Evolutionary conservation across 139 green algal species (phyloP).

Genomic region (Ettlia oleoabundans): DNA sequence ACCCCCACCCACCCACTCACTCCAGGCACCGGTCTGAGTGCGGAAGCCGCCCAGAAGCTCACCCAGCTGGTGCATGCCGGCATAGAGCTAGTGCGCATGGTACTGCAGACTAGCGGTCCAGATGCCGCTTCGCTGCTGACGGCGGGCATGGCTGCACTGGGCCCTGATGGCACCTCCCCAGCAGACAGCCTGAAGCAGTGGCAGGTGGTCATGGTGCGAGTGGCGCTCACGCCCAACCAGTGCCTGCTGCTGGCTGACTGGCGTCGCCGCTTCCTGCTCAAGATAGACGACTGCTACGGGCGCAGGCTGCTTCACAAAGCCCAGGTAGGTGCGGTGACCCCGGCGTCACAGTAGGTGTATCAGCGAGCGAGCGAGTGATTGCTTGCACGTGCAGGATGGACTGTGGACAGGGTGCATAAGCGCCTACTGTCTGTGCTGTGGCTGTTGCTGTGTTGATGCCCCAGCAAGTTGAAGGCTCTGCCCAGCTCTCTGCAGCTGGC

Average conservation of each 20-base stretch:
- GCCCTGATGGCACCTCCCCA: not conserved
- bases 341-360: too few relatives aligned
- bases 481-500: constrained; percentile 12
- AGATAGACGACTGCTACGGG: constrained; percentile 32
- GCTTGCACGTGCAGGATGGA: too few relatives aligned
- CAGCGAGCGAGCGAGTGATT: too few relatives aligned
- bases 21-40: not conserved
- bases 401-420: too few relatives aligned
- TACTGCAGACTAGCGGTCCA: constrained; percentile 21
- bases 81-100: constrained; percentile 30
- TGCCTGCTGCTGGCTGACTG: constrained; percentile 9
- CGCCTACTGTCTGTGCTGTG: too few relatives aligned
- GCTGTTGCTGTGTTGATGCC: too few relatives aligned
- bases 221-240: constrained; percentile 13
- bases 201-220: constrained; percentile 11
- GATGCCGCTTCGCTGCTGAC: constrained; percentile 7
- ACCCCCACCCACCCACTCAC: not conserved
- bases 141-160: not conserved
- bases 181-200: constrained; percentile 24
- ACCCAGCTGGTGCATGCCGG: constrained; percentile 15
- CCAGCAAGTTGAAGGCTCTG: too few relatives aligned
- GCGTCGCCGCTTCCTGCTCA: constrained; percentile 26
- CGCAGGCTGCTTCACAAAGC: constrained; percentile 31
- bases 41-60: not conserved
- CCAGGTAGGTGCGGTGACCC: not conserved